Evolutionary conservation across 495 filamentous ascomycete species (phyloP).

Genomic region (Lindgomyces ingoldianus): DNA sequence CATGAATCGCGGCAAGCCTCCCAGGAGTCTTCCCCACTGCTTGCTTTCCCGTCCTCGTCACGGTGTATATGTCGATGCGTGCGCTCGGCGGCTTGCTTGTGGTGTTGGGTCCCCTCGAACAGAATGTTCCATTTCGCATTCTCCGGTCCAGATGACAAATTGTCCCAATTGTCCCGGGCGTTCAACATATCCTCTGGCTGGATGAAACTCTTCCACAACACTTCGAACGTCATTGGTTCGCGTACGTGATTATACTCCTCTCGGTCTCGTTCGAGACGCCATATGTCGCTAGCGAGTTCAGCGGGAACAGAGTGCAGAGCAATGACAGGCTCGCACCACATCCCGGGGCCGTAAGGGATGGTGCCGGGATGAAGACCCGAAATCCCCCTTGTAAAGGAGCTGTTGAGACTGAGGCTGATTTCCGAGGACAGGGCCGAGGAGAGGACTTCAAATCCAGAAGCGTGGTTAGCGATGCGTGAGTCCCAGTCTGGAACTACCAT

Average conservation of each 20-base stretch:
- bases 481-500: conserved; percentile 16
- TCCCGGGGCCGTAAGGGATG: conserved; percentile 19
- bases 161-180: conserved; percentile 31
- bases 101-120: conserved; percentile 6
- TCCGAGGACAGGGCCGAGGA: conserved; percentile 9
- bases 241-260: conserved; percentile 16
- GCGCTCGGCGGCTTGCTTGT: background rate
- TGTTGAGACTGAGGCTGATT: conserved; percentile 11
- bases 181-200: conserved; percentile 14
- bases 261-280: conserved; percentile 18
- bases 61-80: background rate
- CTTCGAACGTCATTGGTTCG: conserved; percentile 23
- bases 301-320: conserved; percentile 26
- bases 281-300: conserved; percentile 14
- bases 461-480: background rate
- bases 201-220: conserved; percentile 26
- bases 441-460: conserved; percentile 20
- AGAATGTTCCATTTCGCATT: conserved; percentile 28
- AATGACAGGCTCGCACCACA: conserved; percentile 32
- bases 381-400: conserved; percentile 24
- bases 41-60: background rate
- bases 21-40: conserved; percentile 15
- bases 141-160: conserved; percentile 19
- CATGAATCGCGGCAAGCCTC: conserved; percentile 18
- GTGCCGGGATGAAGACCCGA: conserved; percentile 23